phyloP scores from a whole-genome alignment of 257 asterid species.

The Petunia axillaris region DNA sequence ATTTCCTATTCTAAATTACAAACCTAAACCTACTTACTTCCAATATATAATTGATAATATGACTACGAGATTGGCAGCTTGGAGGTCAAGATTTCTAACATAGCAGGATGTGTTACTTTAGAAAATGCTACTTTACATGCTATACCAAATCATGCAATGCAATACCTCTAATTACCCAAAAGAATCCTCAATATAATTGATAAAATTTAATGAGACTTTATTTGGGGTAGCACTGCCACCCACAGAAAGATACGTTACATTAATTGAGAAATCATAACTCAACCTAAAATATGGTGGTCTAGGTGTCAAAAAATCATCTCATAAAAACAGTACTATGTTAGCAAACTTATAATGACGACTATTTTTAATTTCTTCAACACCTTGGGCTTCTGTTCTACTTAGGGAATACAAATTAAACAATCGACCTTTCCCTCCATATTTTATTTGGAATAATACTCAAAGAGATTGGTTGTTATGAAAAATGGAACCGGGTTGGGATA shows the following conservation, averaged over 20 bases:
- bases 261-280: background rate
- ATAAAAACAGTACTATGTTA: too few relatives aligned
- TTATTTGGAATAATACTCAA: too few relatives aligned
- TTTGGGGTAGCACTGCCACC: background rate
- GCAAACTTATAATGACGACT: too few relatives aligned
- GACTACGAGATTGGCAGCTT: background rate
- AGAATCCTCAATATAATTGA: background rate
- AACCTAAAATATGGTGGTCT: background rate
- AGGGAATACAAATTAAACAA: too few relatives aligned
- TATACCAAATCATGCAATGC: background rate
- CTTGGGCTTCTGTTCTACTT: too few relatives aligned
- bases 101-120: background rate
- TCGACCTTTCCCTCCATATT: too few relatives aligned
- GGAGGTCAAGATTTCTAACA: background rate
- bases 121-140: background rate
- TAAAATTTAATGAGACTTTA: too few relatives aligned
- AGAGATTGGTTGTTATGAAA: too few relatives aligned
- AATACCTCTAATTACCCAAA: background rate
- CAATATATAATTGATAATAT: too few relatives aligned
- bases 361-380: too few relatives aligned
- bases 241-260: background rate
- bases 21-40: background rate
- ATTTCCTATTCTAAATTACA: background rate
- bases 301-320: too few relatives aligned
- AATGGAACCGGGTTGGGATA: too few relatives aligned